phyloP scores from a whole-genome alignment of 176 grass and related monocot genomes.

The Oryza meridionalis region DNA sequence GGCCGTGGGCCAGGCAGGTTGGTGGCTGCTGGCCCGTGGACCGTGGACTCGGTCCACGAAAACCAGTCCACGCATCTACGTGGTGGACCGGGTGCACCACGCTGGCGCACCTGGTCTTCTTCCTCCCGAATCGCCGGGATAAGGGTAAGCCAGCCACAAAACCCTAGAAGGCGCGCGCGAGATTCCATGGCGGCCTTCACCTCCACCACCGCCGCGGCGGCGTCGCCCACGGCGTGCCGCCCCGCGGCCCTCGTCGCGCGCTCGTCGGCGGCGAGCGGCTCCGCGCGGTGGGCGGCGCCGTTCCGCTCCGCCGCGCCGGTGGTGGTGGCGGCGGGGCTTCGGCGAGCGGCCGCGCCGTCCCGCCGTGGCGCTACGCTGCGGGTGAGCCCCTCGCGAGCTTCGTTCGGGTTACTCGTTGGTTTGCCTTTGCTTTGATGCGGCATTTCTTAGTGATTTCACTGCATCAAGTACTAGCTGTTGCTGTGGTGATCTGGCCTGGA shows the following conservation, averaged over 20 bases:
- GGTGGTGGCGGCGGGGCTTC: no score
- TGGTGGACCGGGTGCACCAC: background rate
- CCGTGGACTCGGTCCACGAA: constrained; percentile 9
- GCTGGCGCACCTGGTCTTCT: background rate
- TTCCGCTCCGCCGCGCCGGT: no score
- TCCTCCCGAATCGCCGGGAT: constrained; percentile 28
- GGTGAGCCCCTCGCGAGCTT: constrained; percentile 4
- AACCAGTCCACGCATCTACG: background rate
- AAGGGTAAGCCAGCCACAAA: constrained; percentile 29
- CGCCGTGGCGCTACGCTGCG: constrained; percentile 11
- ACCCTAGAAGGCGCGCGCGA: constrained; percentile 11
- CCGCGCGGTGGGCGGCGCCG: background rate
- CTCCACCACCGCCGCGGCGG: background rate
- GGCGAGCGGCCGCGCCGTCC: background rate
- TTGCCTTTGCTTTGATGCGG: background rate
- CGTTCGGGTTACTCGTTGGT: background rate
- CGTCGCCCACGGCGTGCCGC: constrained; percentile 3
- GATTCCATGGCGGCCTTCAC: constrained; percentile 47
- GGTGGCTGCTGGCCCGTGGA: background rate
- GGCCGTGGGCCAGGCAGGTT: background rate
- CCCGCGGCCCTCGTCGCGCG: background rate
- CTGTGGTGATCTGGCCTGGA: background rate
- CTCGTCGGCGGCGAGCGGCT: constrained; percentile 2
- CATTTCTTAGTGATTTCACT: background rate
- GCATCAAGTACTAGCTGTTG: no score